Evolutionary conservation across 345 rosid species (phyloP), one percentile per base, ranked within the genome.

Genomic region (Cardiospermum halicacabum): DNA sequence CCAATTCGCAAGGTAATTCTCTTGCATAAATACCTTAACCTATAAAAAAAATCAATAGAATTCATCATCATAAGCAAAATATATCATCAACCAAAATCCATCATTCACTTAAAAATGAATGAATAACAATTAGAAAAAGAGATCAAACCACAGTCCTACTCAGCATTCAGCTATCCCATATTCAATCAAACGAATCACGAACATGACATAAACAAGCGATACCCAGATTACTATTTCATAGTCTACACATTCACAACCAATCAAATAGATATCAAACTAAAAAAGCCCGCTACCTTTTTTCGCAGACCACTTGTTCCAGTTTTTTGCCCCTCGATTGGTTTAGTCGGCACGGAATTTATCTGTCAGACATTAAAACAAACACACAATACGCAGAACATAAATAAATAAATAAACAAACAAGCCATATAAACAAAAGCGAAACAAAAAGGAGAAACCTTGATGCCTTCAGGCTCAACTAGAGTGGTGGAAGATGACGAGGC

Each of bases 1-100:
- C 97, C 99, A 91, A 74, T 94, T 91, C 8, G 91, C 92, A 31
- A 91, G 91, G 74, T 85, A 94, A 71, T 94, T 91, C 47, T 89
- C 97, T 74, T 81, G 69, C 89, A 72, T 79, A 75, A 91, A 94
- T 74, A 89, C 91, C 81, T 94, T 85, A 72, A 94, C 93, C 96
- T 91, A 37, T 2, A 34, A 16, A 67, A 73, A 42, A 36, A 57
- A 3, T 28, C 10, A 7, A 45, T 39, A 22, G 13, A 19, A 31
- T 26, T 28, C 24, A 49, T 53, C 3, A 28, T 34, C 21, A 45
- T 10, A 8, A 43, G 21, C 39, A 49, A 36, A 34, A 11, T n/a
- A n/a, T n/a, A n/a, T n/a, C 6, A n/a, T 0, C 54, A 8, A 19
- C 53, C 22, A 28, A 19, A 2, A 18, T 55, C 31, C 42, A 42